Evolutionary conservation across 2,329 filamentous ascomycete genomes (phyloP), one percentile per base, ranked within the genome.

Genomic region (Fusarium concolor): DNA sequence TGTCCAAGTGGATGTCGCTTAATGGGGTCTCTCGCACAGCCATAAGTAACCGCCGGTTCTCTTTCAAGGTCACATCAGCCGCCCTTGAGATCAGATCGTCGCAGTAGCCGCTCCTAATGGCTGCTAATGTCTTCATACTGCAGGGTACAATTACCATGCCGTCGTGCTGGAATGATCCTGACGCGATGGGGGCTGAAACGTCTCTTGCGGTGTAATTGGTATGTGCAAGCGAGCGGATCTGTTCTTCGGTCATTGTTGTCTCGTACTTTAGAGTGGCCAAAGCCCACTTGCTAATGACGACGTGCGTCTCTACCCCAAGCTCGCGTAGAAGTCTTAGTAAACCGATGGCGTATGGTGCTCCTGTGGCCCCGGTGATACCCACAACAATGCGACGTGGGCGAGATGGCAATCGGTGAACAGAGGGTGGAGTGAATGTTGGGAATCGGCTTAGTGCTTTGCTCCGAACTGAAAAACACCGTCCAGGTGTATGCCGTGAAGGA

Each of bases 311-410:
- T 24, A 85, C 70, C 17, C 79, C 74, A n/a, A 84, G 76, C 0
- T 68, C 65, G 2, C 79, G 79, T 0, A 86, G 77, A 5, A 76
- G 72, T 5, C 76, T 71, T 6, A 85, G 79, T 0, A 79, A 65
- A 29, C 77, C 78, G 52, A 85, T 81, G 2, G 77, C 83, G 11
- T 81, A 75, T 4, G 78, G 70, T 2, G 82, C 76, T 5, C 84
- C 83, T 0, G 84, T 86, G 2, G 83, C 83, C 3, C 83, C 83
- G 2, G 84, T 85, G 56, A 86, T 81, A n/a, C 78, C 84, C 7
- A 85, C 77, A 2, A 85, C 77, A 56, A 85, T 83, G 10, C 77
- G 46, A 10, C 33, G 46, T 39, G 46, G 22, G 14, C 33, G 46
- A 17, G 33, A 38, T 28, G 46, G 46, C 22, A 17, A 26, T 28